Conservation (phyloP, 129 eudicot genomes). For the Flaveria bidentis region DNA sequence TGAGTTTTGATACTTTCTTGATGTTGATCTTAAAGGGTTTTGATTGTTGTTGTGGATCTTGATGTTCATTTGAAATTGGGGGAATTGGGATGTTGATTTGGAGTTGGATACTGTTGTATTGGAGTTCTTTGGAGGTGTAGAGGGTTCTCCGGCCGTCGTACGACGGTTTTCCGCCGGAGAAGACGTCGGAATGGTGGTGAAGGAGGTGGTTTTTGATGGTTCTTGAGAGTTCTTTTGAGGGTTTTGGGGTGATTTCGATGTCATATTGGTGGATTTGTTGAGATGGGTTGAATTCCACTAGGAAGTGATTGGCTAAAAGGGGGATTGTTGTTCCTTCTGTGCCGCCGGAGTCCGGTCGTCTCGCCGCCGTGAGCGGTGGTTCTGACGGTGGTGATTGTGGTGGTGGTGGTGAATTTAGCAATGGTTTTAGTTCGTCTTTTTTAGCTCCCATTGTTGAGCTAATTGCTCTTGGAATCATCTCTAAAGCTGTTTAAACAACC, state of each 20-base stretch:
- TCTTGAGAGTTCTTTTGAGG: conserved; percentile 76
- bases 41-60: conserved; percentile 28
- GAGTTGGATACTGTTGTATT: conserved; percentile 57
- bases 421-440: conserved; percentile 45
- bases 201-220: conserved; percentile 60
- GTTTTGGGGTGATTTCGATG: conserved; percentile 77
- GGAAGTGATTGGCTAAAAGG: conserved; percentile 87
- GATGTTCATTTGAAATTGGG: conserved; percentile 2
- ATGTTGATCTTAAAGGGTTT: conserved; percentile 65
- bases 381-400: conserved; percentile 28
- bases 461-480: conserved; percentile 39
- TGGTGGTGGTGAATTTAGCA: conserved; percentile 22
- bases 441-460: conserved; percentile 39
- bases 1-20: conserved; percentile 74
- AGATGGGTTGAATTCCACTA: conserved; percentile 72
- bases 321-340: conserved; percentile 69
- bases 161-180: conserved; percentile 71
- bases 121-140: conserved; percentile 70
- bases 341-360: conserved; percentile 90
- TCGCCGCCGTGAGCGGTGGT: conserved; percentile 56
- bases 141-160: conserved; percentile 87
- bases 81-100: conserved; percentile 62
- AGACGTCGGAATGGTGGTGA: conserved; percentile 44
- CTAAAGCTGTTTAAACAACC: conserved; percentile 41
- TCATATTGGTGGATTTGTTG: conserved; percentile 74